Evolutionary conservation across 2,329 filamentous ascomycete species (phyloP).

Genomic region (Plectosphaerella cucumerina): DNA sequence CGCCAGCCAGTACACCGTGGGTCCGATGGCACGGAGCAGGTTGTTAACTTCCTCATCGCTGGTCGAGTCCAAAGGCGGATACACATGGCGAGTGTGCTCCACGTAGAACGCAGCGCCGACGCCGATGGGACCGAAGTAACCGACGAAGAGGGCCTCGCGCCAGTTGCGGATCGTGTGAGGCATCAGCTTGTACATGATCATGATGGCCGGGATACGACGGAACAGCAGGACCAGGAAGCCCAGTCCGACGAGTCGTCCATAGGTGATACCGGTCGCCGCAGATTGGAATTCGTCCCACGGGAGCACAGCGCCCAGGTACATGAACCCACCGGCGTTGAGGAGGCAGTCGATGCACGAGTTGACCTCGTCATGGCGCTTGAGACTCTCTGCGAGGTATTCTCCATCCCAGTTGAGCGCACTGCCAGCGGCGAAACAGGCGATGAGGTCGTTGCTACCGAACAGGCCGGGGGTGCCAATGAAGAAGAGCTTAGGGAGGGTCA

Average conservation of each 20-base stretch:
- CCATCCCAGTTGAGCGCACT: constrained; percentile 60
- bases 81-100: constrained; percentile 38
- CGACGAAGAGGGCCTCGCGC: constrained; percentile 58
- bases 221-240: constrained; percentile 50
- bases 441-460: constrained; percentile 54
- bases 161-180: constrained; percentile 44
- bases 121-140: constrained; percentile 72
- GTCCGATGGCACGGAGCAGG: constrained; percentile 29
- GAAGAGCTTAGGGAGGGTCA: constrained; percentile 39
- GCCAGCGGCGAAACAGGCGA: constrained; percentile 58
- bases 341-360: constrained; percentile 54
- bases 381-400: constrained; percentile 48
- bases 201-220: constrained; percentile 52
- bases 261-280: constrained; percentile 47
- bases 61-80: constrained; percentile 23
- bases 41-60: constrained; percentile 26
- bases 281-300: constrained; percentile 54
- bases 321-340: constrained; percentile 57
- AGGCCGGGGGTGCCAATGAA: constrained; percentile 53
- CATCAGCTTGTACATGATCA: constrained; percentile 52
- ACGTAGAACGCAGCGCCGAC: constrained; percentile 75
- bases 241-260: constrained; percentile 43
- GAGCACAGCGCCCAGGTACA: constrained; percentile 52
- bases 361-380: constrained; percentile 55
- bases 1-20: constrained; percentile 37